These are phyloP conservation scores for Lentinula sp. DNA, from an alignment of 768 basidiomycete species.

Conservation along the genomic window DNA sequence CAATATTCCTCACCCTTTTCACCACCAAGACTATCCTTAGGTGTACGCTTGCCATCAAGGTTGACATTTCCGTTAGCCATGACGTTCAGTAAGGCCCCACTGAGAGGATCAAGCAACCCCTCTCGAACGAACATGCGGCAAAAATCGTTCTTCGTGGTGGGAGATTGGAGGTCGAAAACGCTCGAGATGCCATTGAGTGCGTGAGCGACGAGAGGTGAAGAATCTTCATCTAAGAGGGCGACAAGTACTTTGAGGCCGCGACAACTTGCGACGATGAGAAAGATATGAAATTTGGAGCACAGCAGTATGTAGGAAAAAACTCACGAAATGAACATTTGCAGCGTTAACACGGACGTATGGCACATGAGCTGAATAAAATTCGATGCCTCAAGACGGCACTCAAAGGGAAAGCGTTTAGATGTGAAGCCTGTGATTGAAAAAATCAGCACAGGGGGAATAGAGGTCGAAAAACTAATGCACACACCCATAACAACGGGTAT, in stretches of 20 bases:
- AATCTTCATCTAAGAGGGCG: constrained; percentile 95
- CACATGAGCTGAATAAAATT: constrained; percentile 91
- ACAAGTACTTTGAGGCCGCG: constrained; percentile 93
- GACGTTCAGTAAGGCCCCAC: constrained; percentile 83
- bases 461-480: constrained; percentile 12
- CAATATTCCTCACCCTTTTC: not conserved
- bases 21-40: too few relatives aligned
- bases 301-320: constrained; percentile 24
- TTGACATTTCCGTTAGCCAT: constrained; percentile 64
- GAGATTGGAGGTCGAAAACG: constrained; percentile 94
- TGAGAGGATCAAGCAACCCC: constrained; percentile 88
- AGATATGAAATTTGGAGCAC: not conserved
- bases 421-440: constrained; percentile 64
- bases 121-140: constrained; percentile 98
- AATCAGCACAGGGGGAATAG: not conserved
- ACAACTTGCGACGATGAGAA: constrained; percentile 46
- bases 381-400: constrained; percentile 93
- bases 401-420: constrained; percentile 88
- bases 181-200: constrained; percentile 92
- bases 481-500: constrained; percentile 93
- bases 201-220: constrained; percentile 84
- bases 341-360: constrained; percentile 85
- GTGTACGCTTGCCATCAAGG: constrained; percentile 14
- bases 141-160: constrained; percentile 97
- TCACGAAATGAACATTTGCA: constrained; percentile 98